Evolutionary conservation across 2,329 filamentous ascomycete species (phyloP).

Genomic region (Scedosporium dehoogii): DNA sequence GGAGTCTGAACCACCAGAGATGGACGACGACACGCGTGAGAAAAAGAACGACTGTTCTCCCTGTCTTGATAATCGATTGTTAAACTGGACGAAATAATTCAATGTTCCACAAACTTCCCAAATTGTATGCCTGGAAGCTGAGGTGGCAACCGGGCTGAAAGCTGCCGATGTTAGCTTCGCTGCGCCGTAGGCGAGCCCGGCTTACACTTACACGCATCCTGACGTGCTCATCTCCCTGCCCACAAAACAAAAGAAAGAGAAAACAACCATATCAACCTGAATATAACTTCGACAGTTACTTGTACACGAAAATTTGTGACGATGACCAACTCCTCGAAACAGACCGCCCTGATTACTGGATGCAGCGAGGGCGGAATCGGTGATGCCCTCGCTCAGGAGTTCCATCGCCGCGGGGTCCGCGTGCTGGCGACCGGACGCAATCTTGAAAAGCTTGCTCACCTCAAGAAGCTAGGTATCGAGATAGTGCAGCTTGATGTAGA

Average conservation of each 20-base stretch:
- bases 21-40: no score
- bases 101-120: no score
- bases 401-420: constrained; percentile 23
- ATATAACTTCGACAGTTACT: not conserved
- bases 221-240: no score
- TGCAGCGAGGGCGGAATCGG: constrained; percentile 29
- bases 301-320: not conserved
- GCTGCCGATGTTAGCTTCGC: no score
- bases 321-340: not conserved
- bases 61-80: no score
- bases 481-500: constrained; percentile 31
- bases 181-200: no score
- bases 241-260: no score
- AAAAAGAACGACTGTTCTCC: no score
- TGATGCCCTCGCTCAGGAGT: constrained; percentile 26
- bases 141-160: no score
- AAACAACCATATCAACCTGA: not conserved
- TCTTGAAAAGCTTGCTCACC: constrained; percentile 20
- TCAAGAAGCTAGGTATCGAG: constrained; percentile 22
- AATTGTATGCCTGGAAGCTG: no score
- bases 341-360: constrained; percentile 26
- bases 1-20: no score
- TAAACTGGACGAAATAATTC: no score
- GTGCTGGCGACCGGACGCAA: constrained; percentile 31
- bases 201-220: not conserved